Conservation (phyloP, 306 rosid species). For the Quillaja saponaria region DNA sequence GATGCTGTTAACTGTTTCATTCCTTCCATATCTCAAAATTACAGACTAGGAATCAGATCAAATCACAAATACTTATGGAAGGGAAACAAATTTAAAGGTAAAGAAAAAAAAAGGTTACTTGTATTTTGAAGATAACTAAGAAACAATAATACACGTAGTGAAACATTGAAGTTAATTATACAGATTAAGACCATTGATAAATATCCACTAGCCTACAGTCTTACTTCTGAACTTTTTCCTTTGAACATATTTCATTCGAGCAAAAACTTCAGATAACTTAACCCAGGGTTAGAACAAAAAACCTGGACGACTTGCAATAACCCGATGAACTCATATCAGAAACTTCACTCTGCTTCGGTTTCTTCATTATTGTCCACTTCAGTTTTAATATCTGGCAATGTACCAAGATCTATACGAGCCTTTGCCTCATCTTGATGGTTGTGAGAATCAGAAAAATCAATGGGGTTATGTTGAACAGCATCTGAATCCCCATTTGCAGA, state of each 20-base stretch:
- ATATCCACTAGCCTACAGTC: slow-evolving; percentile 42
- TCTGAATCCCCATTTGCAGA: slow-evolving; percentile 38
- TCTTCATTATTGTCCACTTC: slow-evolving; percentile 57
- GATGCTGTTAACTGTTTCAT: too few relatives aligned
- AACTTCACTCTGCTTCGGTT: slow-evolving; percentile 57
- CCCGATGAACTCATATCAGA: slow-evolving; percentile 9
- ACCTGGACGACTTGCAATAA: slow-evolving; percentile 23
- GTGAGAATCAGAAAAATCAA: slow-evolving; percentile 64
- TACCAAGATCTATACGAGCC: slow-evolving; percentile 62
- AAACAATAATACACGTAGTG: slow-evolving; percentile 15
- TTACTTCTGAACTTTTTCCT: slow-evolving; percentile 38
- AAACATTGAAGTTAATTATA: slow-evolving; percentile 41
- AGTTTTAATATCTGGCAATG: slow-evolving; percentile 60
- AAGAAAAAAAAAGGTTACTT: not conserved
- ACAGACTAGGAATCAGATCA: too few relatives aligned
- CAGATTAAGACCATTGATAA: slow-evolving; percentile 38
- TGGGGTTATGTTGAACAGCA: slow-evolving; percentile 54
- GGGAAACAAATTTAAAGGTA: not conserved
- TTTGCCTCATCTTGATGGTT: slow-evolving; percentile 43
- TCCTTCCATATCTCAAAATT: too few relatives aligned
- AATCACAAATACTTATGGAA: too few relatives aligned
- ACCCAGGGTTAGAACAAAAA: slow-evolving; percentile 16
- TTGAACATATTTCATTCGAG: slow-evolving; percentile 38
- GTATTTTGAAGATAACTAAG: not conserved
- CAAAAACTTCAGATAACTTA: slow-evolving; percentile 32